Evolutionary conservation across 768 basidiomycete species (phyloP).

Genomic region (Tremella yokohamensis): DNA sequence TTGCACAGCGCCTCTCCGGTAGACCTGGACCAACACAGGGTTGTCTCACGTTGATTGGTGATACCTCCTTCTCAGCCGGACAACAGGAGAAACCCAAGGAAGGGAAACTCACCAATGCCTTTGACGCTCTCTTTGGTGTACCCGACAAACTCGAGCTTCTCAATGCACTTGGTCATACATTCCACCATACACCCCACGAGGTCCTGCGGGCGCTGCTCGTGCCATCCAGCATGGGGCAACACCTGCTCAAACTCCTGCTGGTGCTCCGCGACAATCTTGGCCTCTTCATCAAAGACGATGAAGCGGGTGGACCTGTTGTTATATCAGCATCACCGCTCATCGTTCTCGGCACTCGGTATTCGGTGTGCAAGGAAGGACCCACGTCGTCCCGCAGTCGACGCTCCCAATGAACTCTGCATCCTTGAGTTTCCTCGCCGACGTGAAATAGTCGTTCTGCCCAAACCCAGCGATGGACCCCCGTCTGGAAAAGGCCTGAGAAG

Average conservation of each 20-base stretch:
- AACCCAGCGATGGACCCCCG: slow-evolving; percentile 6
- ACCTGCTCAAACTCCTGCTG: slow-evolving; percentile 94
- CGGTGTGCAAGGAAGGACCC: slow-evolving; percentile 46
- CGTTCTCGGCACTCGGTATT: too few species aligned
- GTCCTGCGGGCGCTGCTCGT: slow-evolving; percentile 85
- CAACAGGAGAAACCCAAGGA: too few species aligned
- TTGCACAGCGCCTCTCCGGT: slow-evolving; percentile 82
- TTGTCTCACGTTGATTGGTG: slow-evolving; percentile 96
- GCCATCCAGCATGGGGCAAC: slow-evolving; percentile 92
- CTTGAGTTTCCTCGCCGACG: not conserved
- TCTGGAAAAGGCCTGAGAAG: slow-evolving; percentile 10
- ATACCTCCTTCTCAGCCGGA: slow-evolving; percentile 64
- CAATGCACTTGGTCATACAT: slow-evolving; percentile 71
- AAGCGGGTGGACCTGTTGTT: slow-evolving; percentile 78
- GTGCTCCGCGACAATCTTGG: slow-evolving; percentile 80
- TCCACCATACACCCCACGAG: slow-evolving; percentile 68
- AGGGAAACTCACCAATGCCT: slow-evolving; percentile 71
- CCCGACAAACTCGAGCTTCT: slow-evolving; percentile 67
- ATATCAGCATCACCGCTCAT: not conserved
- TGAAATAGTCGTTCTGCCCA: too few species aligned
- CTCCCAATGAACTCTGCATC: slow-evolving; percentile 75
- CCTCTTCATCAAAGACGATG: slow-evolving; percentile 82
- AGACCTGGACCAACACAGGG: slow-evolving; percentile 83
- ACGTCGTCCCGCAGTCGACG: slow-evolving; percentile 94
- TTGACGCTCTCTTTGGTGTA: slow-evolving; percentile 79